A percentile compares a stretch with the other conserved stretches of the same genome.
These are phyloP conservation scores for Petrea volubilis DNA, from an alignment of 257 asterid species.

Conservation along the genomic window DNA sequence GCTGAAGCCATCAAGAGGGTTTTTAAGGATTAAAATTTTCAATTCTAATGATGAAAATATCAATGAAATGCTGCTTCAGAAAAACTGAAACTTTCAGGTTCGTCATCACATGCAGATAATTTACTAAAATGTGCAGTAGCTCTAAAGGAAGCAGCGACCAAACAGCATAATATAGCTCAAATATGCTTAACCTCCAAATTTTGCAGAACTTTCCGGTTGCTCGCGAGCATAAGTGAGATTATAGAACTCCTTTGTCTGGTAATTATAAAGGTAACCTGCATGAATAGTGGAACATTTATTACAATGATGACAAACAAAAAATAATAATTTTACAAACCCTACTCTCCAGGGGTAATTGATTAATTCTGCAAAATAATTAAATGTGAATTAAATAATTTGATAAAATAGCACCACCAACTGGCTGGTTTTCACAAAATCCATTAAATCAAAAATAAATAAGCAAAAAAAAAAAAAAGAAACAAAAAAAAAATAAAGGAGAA, in stretches of 20 bases:
- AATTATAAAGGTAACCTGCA: conserved; percentile 95
- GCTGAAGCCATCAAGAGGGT: not conserved
- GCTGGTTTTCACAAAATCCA: conserved; percentile 14
- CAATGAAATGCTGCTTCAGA: not conserved
- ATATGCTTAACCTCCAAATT: conserved; percentile 75
- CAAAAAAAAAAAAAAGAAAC: not conserved
- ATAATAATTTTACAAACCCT: not conserved
- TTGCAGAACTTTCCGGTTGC: conserved; percentile 92
- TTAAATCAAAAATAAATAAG: not conserved
- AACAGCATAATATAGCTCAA: not conserved
- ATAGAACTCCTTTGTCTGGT: conserved; percentile 92
- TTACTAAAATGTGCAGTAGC: not conserved
- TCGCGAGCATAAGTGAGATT: conserved; percentile 95
- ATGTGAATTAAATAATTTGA: conserved; percentile 5
- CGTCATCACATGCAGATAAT: conserved; percentile 9
- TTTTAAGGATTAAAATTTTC: not conserved
- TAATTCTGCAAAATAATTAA: conserved; percentile 6
- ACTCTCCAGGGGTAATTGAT: conserved; percentile 14
- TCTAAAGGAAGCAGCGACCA: not conserved
- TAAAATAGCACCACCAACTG: not conserved
- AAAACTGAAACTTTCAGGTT: not conserved
- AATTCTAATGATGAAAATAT: not conserved
- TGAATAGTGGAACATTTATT: conserved; percentile 20
- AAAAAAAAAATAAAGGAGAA: not conserved
- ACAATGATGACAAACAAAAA: conserved; percentile 18